phyloP scores from a whole-genome alignment of 257 asterid genomes.

The Nicotiana tomentosiformis region DNA sequence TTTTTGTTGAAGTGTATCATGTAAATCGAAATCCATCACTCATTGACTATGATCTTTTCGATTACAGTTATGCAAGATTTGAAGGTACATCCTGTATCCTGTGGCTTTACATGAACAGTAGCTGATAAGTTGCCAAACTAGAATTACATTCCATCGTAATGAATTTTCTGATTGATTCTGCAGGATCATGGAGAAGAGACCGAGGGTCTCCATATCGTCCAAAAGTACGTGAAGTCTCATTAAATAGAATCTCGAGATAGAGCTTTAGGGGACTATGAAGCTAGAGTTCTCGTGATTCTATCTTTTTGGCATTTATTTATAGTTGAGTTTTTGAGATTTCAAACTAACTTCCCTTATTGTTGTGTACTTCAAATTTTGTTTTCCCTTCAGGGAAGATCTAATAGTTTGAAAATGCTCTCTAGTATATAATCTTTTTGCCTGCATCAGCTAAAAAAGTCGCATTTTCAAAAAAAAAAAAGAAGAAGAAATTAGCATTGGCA shows the following conservation, averaged over 20 bases:
- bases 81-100: slow-evolving; percentile 32
- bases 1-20: not conserved
- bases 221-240: slow-evolving; percentile 57
- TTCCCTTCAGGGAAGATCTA: not conserved
- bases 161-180: not conserved
- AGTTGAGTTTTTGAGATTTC: not conserved
- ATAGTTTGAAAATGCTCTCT: not conserved
- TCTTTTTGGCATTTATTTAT: not conserved
- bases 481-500: too few species aligned
- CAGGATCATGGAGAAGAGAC: slow-evolving; percentile 80
- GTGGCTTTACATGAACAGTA: not conserved
- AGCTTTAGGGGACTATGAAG: not conserved
- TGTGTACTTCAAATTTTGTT: not conserved
- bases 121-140: not conserved
- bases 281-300: not conserved
- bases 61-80: slow-evolving; percentile 63
- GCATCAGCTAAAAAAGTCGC: too few species aligned
- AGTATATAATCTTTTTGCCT: not conserved
- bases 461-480: too few species aligned
- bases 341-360: not conserved
- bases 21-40: not conserved
- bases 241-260: slow-evolving; percentile 8
- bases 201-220: slow-evolving; percentile 70
- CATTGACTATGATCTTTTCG: not conserved
- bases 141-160: not conserved